Percentiles rank a stretch among this genome's conserved stretches.
Evolutionary conservation across 106 monocot species (phyloP).

Genomic region (Platanthera zijinensis): DNA sequence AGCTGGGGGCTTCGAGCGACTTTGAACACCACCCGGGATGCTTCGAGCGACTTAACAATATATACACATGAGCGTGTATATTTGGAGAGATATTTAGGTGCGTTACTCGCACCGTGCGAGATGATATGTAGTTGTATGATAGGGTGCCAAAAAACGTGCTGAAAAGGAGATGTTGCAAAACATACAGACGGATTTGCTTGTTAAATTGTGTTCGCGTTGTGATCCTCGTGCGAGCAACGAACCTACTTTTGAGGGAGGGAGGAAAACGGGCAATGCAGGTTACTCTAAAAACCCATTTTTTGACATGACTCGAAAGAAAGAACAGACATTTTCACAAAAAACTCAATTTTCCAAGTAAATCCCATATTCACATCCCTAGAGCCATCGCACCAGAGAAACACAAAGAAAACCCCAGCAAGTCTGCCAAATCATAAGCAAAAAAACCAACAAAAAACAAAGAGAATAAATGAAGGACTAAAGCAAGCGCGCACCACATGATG

Average conservation of each 20-base stretch:
- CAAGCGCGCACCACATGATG: constrained; percentile 67
- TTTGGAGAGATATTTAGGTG: too few relatives aligned
- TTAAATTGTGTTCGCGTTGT: too few relatives aligned
- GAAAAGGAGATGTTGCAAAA: too few relatives aligned
- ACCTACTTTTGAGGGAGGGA: background rate
- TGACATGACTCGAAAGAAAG: background rate
- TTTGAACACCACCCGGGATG: too few relatives aligned
- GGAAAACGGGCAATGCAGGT: background rate
- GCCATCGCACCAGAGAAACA: background rate
- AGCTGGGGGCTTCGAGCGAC: too few relatives aligned
- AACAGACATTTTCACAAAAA: background rate
- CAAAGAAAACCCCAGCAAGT: constrained; percentile 1
- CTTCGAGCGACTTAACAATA: too few relatives aligned
- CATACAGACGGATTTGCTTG: too few relatives aligned
- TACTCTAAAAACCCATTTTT: background rate
- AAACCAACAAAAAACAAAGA: background rate
- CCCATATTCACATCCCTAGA: background rate
- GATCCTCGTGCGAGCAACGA: too few relatives aligned
- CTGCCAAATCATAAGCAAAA: background rate
- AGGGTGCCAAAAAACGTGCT: too few relatives aligned
- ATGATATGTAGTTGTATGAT: too few relatives aligned
- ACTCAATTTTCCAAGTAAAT: background rate
- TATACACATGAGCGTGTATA: too few relatives aligned
- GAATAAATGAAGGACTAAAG: background rate
- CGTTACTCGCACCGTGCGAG: too few relatives aligned